Evolutionary conservation across 75 land plant species (phyloP).

Genomic region (Azolla pinnata): DNA sequence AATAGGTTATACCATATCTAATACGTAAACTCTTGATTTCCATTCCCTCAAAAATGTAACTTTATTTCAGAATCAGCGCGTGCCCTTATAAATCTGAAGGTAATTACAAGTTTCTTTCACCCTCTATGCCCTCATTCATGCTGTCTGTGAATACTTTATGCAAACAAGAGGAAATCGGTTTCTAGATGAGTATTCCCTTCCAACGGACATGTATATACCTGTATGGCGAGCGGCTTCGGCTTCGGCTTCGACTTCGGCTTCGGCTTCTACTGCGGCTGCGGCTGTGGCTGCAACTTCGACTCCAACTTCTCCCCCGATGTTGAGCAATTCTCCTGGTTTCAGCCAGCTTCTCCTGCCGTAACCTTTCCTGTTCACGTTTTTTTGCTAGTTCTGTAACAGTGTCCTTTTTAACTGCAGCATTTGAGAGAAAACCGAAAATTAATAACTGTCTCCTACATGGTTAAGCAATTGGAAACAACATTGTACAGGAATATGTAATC

Average conservation of each 20-base stretch:
- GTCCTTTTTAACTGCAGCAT: conserved; percentile 69
- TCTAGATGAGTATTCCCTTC: no score
- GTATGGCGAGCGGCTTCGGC: conserved; percentile 57
- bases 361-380: conserved; percentile 81
- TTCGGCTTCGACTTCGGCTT: conserved; percentile 67
- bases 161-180: neutral
- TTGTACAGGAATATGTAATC: neutral
- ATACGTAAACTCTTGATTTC: no score
- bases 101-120: neutral
- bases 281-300: conserved; percentile 58
- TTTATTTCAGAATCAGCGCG: no score
- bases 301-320: conserved; percentile 47
- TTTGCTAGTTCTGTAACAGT: conserved; percentile 82
- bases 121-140: no score
- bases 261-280: no score
- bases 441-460: no score
- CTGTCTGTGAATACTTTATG: neutral
- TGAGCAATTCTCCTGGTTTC: conserved; percentile 69
- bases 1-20: no score
- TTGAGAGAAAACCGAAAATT: neutral
- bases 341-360: conserved; percentile 80
- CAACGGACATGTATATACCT: conserved; percentile 1
- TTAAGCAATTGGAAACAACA: neutral
- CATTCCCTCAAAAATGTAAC: no score
- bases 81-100: neutral